Conservation (phyloP, 148 eudicot species). For the Limonium bicolor region DNA sequence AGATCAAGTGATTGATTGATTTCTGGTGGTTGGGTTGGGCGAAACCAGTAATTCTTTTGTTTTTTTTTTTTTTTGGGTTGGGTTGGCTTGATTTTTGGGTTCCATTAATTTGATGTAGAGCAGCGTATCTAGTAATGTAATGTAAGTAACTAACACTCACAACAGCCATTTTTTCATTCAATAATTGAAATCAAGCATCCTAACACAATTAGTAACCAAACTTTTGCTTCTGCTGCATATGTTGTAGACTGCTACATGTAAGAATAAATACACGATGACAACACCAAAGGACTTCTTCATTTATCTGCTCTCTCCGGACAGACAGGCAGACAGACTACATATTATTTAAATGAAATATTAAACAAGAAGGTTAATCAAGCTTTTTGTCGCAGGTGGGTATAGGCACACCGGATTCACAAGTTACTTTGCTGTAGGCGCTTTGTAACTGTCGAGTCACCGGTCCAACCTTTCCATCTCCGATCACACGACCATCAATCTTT, state of each 20-base stretch:
- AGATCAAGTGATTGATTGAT: conserved; percentile 4
- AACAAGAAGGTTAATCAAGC: conserved; percentile 2
- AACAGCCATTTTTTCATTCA: neutral
- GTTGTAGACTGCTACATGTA: too few species aligned
- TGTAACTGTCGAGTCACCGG: conserved; percentile 67
- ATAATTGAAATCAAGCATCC: neutral
- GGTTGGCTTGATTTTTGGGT: conserved; percentile 1
- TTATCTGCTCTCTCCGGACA: neutral
- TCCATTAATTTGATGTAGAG: neutral
- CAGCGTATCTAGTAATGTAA: too few species aligned
- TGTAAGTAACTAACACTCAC: too few species aligned
- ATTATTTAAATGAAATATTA: neutral
- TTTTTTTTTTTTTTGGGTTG: neutral
- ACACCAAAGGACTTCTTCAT: neutral
- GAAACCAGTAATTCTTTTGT: too few species aligned
- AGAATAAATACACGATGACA: too few species aligned
- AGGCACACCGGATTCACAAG: conserved; percentile 56
- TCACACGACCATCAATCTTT: conserved; percentile 57
- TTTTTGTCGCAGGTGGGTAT: conserved; percentile 46
- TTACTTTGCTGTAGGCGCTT: conserved; percentile 35
- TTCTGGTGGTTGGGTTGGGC: too few species aligned
- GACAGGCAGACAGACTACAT: neutral
- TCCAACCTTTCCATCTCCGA: conserved; percentile 71
- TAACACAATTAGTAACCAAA: neutral
- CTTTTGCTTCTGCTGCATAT: neutral